Percentiles rank a stretch among this genome's conserved stretches.
These are phyloP conservation scores for Musa balbisiana DNA, from an alignment of 202 grass and related monocot species.

Conservation along the genomic window DNA sequence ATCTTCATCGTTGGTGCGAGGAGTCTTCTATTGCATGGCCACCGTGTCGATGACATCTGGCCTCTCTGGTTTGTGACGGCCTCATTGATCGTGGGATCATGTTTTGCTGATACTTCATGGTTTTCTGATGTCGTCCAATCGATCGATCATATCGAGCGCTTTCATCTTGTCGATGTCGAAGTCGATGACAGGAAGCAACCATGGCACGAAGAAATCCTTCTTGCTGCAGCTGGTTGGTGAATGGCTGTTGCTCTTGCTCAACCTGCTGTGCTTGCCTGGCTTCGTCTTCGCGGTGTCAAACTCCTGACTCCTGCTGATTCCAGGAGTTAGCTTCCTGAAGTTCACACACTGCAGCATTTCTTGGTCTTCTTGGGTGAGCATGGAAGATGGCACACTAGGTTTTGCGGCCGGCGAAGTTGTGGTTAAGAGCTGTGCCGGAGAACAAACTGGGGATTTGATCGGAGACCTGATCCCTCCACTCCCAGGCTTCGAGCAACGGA, in stretches of 20 bases:
- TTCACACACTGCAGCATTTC: slow-evolving; percentile 85
- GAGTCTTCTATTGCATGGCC: not conserved
- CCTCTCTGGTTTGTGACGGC: not conserved
- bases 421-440: slow-evolving; percentile 43
- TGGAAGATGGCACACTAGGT: slow-evolving; percentile 42
- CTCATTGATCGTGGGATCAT: not conserved
- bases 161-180: slow-evolving; percentile 68
- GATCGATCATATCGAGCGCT: slow-evolving; percentile 77
- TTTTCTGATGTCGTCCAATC: slow-evolving; percentile 58
- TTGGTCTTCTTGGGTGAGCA: slow-evolving; percentile 80
- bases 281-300: slow-evolving; percentile 44
- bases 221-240: slow-evolving; percentile 56
- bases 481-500: slow-evolving; percentile 49
- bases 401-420: slow-evolving; percentile 31
- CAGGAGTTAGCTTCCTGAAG: slow-evolving; percentile 67
- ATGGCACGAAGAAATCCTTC: slow-evolving; percentile 54
- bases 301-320: slow-evolving; percentile 90
- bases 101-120: slow-evolving; percentile 17
- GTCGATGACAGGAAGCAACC: slow-evolving; percentile 72
- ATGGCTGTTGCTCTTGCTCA: slow-evolving; percentile 91
- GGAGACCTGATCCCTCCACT: slow-evolving; percentile 70
- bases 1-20: no score
- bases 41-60: not conserved
- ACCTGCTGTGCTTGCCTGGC: slow-evolving; percentile 46
- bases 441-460: slow-evolving; percentile 75